A percentile compares a stretch with the other conserved stretches of the same genome.
phyloP scores from a whole-genome alignment of 805 yeast species.

The Candida glaebosa region DNA sequence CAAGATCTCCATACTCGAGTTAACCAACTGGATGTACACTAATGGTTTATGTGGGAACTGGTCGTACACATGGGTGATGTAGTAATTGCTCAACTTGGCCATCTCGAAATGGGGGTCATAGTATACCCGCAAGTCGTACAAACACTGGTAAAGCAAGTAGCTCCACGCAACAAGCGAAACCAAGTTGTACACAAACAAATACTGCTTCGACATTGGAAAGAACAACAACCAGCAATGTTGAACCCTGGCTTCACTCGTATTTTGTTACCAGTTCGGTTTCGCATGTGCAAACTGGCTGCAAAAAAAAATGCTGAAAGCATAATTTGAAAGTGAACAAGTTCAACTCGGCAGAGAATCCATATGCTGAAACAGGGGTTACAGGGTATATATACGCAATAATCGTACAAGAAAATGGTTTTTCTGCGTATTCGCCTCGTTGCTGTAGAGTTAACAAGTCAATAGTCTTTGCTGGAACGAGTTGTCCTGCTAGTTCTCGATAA shows the following conservation, averaged over 20 bases:
- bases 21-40: conserved; percentile 21
- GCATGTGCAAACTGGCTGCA: conserved; percentile 2
- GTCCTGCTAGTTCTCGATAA: too few species aligned
- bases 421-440: too few species aligned
- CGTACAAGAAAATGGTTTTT: too few species aligned
- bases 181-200: not conserved
- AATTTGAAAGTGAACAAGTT: too few species aligned
- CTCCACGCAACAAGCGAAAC: not conserved
- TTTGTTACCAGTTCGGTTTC: not conserved
- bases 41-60: conserved; percentile 28
- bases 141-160: conserved; percentile 8
- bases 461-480: too few species aligned
- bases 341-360: too few species aligned
- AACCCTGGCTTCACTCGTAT: not conserved
- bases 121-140: conserved; percentile 10
- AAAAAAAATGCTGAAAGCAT: too few species aligned
- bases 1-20: conserved; percentile 21
- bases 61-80: not conserved
- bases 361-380: too few species aligned
- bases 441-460: too few species aligned
- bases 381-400: too few species aligned
- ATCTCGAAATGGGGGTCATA: conserved; percentile 3
- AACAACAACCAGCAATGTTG: not conserved
- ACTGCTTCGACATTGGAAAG: not conserved
- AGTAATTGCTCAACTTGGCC: not conserved